Conservation (phyloP, 768 basidiomycete species). For the Boletus subcaerulescens region DNA sequence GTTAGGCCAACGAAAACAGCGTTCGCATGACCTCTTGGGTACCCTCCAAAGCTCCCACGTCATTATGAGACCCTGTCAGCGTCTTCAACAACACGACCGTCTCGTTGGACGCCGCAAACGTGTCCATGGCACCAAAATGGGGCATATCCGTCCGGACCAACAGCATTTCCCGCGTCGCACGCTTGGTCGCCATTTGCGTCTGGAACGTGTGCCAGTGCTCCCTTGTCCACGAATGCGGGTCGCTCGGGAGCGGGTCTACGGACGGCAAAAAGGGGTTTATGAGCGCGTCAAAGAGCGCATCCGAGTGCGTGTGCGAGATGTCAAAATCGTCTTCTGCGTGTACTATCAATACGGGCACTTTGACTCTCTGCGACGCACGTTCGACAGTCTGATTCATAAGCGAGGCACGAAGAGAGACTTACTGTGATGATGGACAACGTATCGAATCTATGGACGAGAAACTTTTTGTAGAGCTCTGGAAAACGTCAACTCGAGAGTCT, state of each 20-base stretch:
- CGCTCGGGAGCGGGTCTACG: conserved; percentile 36
- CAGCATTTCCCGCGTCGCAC: conserved; percentile 40
- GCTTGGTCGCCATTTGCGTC: conserved; percentile 40
- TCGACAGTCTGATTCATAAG: background rate
- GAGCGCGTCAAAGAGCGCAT: conserved; percentile 63
- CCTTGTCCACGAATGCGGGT: conserved; percentile 26
- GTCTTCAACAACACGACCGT: conserved; percentile 59
- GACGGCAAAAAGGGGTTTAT: conserved; percentile 61
- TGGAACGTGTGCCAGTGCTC: conserved; percentile 47
- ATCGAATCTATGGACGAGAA: conserved; percentile 58
- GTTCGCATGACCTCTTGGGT: conserved; percentile 58
- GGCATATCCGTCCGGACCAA: conserved; percentile 45
- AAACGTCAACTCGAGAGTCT: background rate
- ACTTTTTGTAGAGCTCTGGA: conserved; percentile 53
- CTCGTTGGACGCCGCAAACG: conserved; percentile 44
- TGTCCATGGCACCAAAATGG: conserved; percentile 50
- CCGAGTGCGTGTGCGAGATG: conserved; percentile 69
- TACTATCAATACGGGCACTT: conserved; percentile 64
- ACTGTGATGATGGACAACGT: conserved; percentile 62
- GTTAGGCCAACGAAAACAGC: conserved; percentile 23
- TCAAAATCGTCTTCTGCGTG: conserved; percentile 76
- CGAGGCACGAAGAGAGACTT: conserved; percentile 18
- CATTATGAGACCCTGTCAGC: conserved; percentile 55
- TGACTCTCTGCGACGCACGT: conserved; percentile 48
- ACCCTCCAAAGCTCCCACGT: conserved; percentile 59